phyloP scores from a whole-genome alignment of 257 asterid genomes.

The Fraxinus quadrangulata region DNA sequence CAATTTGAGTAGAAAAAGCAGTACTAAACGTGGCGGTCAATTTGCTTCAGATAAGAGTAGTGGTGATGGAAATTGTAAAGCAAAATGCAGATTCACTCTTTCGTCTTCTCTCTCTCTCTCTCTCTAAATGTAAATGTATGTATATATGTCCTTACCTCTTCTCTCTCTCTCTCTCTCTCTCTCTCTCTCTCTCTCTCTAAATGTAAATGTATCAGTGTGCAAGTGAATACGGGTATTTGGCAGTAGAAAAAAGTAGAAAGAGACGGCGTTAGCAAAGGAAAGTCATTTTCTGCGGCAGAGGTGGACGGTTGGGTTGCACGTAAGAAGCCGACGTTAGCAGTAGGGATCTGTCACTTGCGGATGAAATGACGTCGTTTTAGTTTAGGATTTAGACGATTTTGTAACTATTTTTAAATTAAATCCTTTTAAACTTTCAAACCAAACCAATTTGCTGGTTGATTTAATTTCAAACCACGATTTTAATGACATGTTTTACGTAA shows the following conservation, averaged over 20 bases:
- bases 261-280: conserved; percentile 35
- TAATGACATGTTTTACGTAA: too few species aligned
- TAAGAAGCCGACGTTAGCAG: conserved; percentile 31
- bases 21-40: conserved; percentile 28
- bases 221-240: background rate
- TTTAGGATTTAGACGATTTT: too few species aligned
- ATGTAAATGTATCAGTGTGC: background rate
- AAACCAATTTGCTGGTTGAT: too few species aligned
- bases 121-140: background rate
- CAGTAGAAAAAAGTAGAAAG: conserved; percentile 8
- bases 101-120: conserved; percentile 21
- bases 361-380: conserved; percentile 20
- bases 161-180: too few species aligned
- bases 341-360: conserved; percentile 10
- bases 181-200: background rate
- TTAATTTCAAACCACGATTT: too few species aligned
- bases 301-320: background rate
- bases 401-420: too few species aligned
- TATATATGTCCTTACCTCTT: background rate
- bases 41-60: conserved; percentile 37
- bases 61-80: conserved; percentile 37
- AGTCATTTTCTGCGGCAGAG: background rate
- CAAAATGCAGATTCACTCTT: conserved; percentile 37
- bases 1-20: conserved; percentile 1
- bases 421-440: too few species aligned